phyloP scores from a whole-genome alignment of 345 rosid species.

The Rhizophora mangle region DNA sequence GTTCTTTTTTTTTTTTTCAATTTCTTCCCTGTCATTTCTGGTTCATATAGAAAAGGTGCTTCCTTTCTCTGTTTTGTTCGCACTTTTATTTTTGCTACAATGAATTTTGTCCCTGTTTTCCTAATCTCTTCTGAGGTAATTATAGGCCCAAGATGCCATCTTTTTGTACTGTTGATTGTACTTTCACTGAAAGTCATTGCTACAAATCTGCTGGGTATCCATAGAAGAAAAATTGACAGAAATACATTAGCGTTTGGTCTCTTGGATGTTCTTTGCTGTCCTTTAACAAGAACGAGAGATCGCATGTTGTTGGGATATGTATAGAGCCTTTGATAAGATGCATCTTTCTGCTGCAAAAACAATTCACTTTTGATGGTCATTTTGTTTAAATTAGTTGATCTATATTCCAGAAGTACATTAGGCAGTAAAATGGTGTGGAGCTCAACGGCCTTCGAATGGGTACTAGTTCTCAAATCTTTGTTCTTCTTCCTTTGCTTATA shows the following conservation, averaged over 20 bases:
- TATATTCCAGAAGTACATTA: slow-evolving; percentile 30
- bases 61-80: neutral
- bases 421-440: slow-evolving; percentile 32
- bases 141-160: no score
- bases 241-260: no score
- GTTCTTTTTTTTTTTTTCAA: neutral
- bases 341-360: neutral
- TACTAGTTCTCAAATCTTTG: slow-evolving; percentile 11
- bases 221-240: no score
- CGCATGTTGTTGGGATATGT: no score
- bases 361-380: neutral
- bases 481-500: neutral
- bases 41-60: neutral
- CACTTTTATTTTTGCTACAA: neutral
- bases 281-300: no score
- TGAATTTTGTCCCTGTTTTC: neutral
- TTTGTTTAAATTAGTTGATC: neutral
- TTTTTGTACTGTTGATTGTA: no score
- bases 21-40: neutral
- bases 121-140: no score
- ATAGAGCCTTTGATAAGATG: neutral
- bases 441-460: slow-evolving; percentile 42
- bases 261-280: no score
- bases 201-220: no score
- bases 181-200: no score